phyloP scores from a whole-genome alignment of 192 early-diverging fungal genomes.

The Phycomyces nitens region DNA sequence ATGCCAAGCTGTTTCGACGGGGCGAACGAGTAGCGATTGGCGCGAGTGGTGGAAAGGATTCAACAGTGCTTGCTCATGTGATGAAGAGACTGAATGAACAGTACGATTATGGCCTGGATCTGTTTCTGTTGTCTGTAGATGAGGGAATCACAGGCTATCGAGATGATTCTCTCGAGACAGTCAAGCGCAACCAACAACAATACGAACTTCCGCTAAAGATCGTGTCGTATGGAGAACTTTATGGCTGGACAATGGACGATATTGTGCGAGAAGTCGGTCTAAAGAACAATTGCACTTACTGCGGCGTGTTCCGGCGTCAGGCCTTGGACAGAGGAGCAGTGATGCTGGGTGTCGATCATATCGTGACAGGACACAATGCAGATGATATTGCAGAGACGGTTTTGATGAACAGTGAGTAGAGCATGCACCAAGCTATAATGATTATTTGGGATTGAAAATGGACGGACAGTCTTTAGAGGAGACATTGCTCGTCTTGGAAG shows the following conservation, averaged over 20 bases:
- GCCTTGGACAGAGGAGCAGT: conserved; percentile 93
- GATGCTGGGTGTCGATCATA: conserved; percentile 88
- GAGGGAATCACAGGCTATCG: conserved; percentile 98
- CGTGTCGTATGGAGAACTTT: conserved; percentile 91
- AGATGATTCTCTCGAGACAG: conserved; percentile 97
- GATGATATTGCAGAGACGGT: conserved; percentile 99
- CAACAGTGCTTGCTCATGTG: conserved; percentile 93
- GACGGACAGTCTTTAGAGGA: conserved; percentile 75
- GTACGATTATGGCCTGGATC: conserved; percentile 86
- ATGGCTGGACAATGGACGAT: conserved; percentile 98
- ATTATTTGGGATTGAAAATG: background rate
- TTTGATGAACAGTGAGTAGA: conserved; percentile 87
- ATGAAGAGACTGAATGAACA: conserved; percentile 92
- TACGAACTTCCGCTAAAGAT: conserved; percentile 92
- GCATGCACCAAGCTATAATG: too few relatives aligned
- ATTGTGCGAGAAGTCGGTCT: conserved; percentile 92
- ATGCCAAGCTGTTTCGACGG: conserved; percentile 75
- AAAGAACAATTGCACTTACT: conserved; percentile 99
- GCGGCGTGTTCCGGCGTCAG: conserved; percentile 96
- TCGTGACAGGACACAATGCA: conserved; percentile 98
- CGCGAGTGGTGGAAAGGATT: conserved; percentile 93
- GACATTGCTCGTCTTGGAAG: conserved; percentile 87
- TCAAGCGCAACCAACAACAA: conserved; percentile 92
- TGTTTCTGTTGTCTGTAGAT: conserved; percentile 92
- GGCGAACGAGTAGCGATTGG: conserved; percentile 94